Evolutionary conservation across 345 rosid genomes (phyloP), one percentile per base, ranked within the genome.

Genomic region (Salix viminalis): DNA sequence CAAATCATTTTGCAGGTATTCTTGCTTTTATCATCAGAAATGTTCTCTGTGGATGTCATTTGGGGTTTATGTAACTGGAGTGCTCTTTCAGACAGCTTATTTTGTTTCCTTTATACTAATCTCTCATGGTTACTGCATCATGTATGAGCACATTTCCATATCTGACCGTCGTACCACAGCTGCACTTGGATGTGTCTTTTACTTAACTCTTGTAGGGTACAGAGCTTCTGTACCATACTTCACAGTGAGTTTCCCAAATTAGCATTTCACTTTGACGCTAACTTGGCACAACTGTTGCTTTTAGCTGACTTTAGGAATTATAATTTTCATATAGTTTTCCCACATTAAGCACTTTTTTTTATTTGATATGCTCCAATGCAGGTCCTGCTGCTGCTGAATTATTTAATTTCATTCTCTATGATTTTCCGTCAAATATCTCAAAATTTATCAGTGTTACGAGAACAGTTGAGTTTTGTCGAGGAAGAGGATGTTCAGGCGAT

Each of bases 41-140:
- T 92, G 99, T 82, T 95, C 99, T 36, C 86, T 92, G 8, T 92
- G 99, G 99, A 90, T 92, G 90, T 92, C 99, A 42, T 95, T 95
- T 69, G 99, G 99, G 76, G 95, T 93, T 64, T 95, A 92, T 76
- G 90, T 90, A 67, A 95, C 96, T 21, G 99, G 97, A 80, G 92
- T 95, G 73, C 90, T 95, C 74, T 92, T 91, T 81, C 97, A 92
- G 78, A 95, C 99, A 30, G 95, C 92, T 86, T 91, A 97, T 1
- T 90, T 95, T 56, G 90, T 95, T 64, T 92, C 94, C 37, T 92
- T 92, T 85, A 84, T 92, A 82, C 92, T 95, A 69, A 95, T 95
- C 79, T 92, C 99, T 75, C 93, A 92, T 11, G 99, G 99, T 72
- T 91, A 92, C 79, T 91, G 97, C 81, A 91, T 95, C 85, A 91